Percentiles rank a stretch among this genome's conserved stretches.
These are phyloP conservation scores for Geotrichum histeridarum DNA, from an alignment of 1,139 yeast genomes.

Conservation along the genomic window DNA sequence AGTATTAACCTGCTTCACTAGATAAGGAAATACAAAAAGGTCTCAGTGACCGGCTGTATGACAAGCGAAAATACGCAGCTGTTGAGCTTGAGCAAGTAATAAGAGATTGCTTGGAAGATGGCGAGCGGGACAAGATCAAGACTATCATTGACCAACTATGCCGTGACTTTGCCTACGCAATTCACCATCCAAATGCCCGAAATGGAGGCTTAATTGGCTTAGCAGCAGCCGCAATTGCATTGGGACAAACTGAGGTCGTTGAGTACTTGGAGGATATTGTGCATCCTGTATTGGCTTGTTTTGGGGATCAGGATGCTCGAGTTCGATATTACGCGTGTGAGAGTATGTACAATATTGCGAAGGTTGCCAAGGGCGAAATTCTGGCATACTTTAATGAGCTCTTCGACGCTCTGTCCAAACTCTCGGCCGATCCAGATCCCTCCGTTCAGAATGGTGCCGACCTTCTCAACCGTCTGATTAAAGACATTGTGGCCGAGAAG, in stretches of 20 bases:
- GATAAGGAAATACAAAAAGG: constrained; percentile 79
- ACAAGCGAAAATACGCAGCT: constrained; percentile 92
- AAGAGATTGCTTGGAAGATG: constrained; percentile 62
- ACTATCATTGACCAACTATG: constrained; percentile 63
- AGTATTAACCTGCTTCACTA: constrained; percentile 19
- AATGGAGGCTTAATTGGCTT: constrained; percentile 73
- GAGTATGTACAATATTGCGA: constrained; percentile 90
- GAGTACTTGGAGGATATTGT: constrained; percentile 76
- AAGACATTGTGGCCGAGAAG: constrained; percentile 93
- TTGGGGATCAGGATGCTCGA: constrained; percentile 93
- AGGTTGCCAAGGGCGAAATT: constrained; percentile 94
- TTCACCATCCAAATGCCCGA: constrained; percentile 70
- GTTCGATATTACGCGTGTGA: constrained; percentile 97
- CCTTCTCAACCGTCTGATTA: constrained; percentile 78
- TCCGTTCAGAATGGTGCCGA: constrained; percentile 96
- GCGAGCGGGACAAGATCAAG: constrained; percentile 64
- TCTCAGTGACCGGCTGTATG: constrained; percentile 83
- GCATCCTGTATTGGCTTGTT: constrained; percentile 91
- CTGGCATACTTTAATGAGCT: constrained; percentile 86
- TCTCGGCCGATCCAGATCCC: constrained; percentile 87
- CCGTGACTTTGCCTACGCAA: constrained; percentile 66
- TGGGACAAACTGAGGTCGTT: constrained; percentile 67
- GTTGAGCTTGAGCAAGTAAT: constrained; percentile 79
- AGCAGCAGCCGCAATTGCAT: constrained; percentile 73
- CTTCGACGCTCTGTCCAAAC: constrained; percentile 81